Base-by-base conservation (phyloP, 257 asterid species). In the Rubia yunnanensis region DNA sequence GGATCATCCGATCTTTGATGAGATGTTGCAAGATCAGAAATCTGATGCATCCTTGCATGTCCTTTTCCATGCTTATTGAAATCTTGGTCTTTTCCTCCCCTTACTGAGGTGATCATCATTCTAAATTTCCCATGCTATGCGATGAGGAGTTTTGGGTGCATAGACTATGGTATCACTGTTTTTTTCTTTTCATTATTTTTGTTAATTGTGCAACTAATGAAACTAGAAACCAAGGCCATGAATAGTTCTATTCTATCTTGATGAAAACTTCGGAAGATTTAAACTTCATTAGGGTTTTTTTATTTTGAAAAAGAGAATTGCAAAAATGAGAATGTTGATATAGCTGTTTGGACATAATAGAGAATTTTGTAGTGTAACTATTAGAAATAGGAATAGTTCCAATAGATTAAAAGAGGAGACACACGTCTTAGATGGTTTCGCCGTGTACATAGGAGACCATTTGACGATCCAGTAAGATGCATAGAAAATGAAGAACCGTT, bases 1-100 rank as follows among this genome's bases (percentile, higher is more conserved):
- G 98, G 96, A 84, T 89, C 80, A 92, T 89, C 95, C 95, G 30
- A 78, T 89, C 68, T 87, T 92, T 63, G 92, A 92, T 77, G 84
- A 83, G 83, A 92, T 92, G 98, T 76, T 86, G 66, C 89, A 85
- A 23, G 96, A 92, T 77, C 95, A 88, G 75, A 80, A 48, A 27
- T 67, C 72, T 8, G 64, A 85, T 95, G 96, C 88, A 82, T 36
- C 46, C 26, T 8, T 50, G 23, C 7, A 13, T 44, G 64, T 64
- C 46, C 35, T 15, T 49, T 65, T n/a, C 4, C 55, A 27, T 34
- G 11, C 1, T 56, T 34, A 1, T 7, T 54, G 20, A 30, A 54
- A 54, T 15, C 27, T 35, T 61, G 46, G 34, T 35, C 1, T 7
- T 23, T 61, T 32, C 64, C 18, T 30, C 32, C 36, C 36, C 10